Percentiles rank a stretch among this genome's conserved stretches.
These are phyloP conservation scores for Fusarium agapanthi DNA, from an alignment of 2,329 filamentous ascomycete species.

Conservation along the genomic window DNA sequence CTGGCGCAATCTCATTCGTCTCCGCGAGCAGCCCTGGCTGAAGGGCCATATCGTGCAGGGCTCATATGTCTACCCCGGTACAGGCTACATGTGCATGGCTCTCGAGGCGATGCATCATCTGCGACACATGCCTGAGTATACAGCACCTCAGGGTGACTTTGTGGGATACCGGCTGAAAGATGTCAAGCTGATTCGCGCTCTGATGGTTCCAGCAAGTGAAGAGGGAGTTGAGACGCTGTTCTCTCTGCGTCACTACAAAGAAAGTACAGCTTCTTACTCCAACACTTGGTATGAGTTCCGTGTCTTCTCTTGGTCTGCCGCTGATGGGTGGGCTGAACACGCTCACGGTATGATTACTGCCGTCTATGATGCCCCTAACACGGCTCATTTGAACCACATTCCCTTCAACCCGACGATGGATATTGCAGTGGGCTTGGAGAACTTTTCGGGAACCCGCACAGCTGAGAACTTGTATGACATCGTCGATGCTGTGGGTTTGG, in stretches of 20 bases:
- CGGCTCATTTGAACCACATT: not conserved
- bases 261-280: not conserved
- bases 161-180: not conserved
- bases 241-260: not conserved
- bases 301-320: not conserved
- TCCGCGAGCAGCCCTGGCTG: not conserved
- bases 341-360: not conserved
- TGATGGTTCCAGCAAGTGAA: not conserved
- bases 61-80: not conserved
- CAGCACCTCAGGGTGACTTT: not conserved
- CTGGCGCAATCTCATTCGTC: not conserved
- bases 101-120: not conserved
- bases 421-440: not conserved
- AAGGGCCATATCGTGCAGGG: not conserved
- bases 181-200: not conserved
- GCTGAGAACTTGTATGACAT: not conserved
- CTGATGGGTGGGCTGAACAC: not conserved
- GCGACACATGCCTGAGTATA: not conserved
- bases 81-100: not conserved
- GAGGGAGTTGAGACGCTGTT: not conserved
- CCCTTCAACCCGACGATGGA: not conserved
- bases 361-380: not conserved
- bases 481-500: not conserved
- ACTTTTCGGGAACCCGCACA: not conserved
- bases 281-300: not conserved